phyloP scores from a whole-genome alignment of 495 filamentous ascomycete species.

The Tuber calosporum region DNA sequence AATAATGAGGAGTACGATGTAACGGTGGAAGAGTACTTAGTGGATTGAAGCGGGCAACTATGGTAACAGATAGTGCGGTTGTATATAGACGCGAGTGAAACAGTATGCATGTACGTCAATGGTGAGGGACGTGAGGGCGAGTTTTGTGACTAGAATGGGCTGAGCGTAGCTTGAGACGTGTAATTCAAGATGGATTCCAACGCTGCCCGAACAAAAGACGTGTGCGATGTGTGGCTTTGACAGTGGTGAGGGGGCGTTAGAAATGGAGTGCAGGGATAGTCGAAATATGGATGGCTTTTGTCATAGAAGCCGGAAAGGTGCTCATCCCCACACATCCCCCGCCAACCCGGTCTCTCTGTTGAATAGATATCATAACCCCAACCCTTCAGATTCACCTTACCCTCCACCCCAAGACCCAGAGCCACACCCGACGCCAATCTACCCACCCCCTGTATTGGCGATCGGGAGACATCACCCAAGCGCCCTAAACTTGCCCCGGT shows the following conservation, averaged over 20 bases:
- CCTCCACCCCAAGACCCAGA: not conserved
- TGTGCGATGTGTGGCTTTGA: not conserved
- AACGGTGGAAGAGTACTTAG: not conserved
- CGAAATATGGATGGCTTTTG: not conserved
- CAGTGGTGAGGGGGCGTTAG: not conserved
- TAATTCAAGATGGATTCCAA: not conserved
- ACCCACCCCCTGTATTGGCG: not conserved
- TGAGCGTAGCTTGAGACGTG: not conserved
- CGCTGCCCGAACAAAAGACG: not conserved
- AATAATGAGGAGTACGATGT: too few relatives aligned
- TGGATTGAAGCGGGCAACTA: not conserved
- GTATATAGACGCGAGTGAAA: not conserved
- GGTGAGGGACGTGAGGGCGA: not conserved
- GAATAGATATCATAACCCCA: too few relatives aligned
- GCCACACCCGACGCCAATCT: too few relatives aligned
- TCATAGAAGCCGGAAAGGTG: not conserved
- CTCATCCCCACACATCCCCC: not conserved
- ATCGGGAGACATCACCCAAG: not conserved
- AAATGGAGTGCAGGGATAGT: not conserved
- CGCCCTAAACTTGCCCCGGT: not conserved
- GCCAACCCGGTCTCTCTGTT: too few relatives aligned
- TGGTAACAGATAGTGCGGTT: not conserved
- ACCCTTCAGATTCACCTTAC: not conserved
- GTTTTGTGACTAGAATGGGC: not conserved
- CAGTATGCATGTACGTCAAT: not conserved